phyloP scores from a whole-genome alignment of 805 yeast genomes.

The Wickerhamiella domercqiae region DNA sequence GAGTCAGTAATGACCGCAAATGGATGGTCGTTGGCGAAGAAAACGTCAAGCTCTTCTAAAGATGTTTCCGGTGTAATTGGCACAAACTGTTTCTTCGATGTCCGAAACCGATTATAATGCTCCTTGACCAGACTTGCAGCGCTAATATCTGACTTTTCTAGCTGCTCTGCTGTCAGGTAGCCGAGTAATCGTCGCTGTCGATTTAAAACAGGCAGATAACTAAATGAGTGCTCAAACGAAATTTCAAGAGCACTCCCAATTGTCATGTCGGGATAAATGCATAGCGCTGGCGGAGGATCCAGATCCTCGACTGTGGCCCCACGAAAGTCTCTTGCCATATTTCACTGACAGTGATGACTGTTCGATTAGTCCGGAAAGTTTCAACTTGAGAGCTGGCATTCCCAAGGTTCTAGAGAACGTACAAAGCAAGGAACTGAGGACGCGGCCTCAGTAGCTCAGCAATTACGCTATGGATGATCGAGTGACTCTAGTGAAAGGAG shows the following conservation, averaged over 20 bases:
- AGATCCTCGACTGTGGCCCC: constrained; percentile 44
- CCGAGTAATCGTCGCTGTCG: constrained; percentile 34
- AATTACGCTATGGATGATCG: too few species aligned
- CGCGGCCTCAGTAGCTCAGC: too few species aligned
- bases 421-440: too few species aligned
- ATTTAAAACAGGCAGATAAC: constrained; percentile 40
- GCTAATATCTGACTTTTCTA: constrained; percentile 22
- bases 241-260: constrained; percentile 37
- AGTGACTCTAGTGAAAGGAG: too few species aligned
- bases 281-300: constrained; percentile 41
- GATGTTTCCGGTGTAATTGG: constrained; percentile 41
- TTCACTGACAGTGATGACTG: background rate
- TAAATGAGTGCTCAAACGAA: constrained; percentile 40
- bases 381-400: too few species aligned
- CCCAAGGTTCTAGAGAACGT: too few species aligned
- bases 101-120: constrained; percentile 20
- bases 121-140: constrained; percentile 21
- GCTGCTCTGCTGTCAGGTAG: constrained; percentile 30
- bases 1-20: constrained; percentile 45
- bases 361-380: too few species aligned
- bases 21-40: constrained; percentile 34
- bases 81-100: constrained; percentile 23
- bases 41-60: constrained; percentile 36
- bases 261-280: constrained; percentile 35
- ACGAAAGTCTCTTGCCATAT: constrained; percentile 8